Conservation (phyloP, 306 rosid species). For the Hylodesmum podocarpum region DNA sequence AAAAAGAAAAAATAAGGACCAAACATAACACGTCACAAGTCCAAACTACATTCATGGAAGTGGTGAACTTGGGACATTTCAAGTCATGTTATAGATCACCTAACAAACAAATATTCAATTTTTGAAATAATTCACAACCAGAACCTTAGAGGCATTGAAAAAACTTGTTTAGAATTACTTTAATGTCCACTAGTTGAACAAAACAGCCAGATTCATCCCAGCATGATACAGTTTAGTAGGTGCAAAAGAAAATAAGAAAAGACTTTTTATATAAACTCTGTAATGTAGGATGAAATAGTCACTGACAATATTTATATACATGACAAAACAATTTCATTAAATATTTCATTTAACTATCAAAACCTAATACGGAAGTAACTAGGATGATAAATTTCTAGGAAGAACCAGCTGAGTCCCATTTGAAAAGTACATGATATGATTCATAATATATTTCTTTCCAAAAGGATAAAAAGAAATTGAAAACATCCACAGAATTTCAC, state of each 20-base stretch:
- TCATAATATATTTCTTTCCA: not conserved
- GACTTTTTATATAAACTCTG: not conserved
- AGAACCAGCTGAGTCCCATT: not conserved
- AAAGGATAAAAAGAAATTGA: not conserved
- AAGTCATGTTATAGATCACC: not conserved
- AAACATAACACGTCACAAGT: not conserved
- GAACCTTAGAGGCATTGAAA: not conserved
- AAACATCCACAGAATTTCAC: not conserved
- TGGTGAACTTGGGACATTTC: not conserved
- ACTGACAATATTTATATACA: not conserved
- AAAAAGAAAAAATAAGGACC: not conserved
- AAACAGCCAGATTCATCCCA: not conserved
- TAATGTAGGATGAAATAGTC: not conserved
- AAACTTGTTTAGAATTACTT: not conserved
- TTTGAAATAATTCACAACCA: slow-evolving; percentile 2
- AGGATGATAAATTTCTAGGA: not conserved
- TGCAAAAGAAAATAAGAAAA: not conserved
- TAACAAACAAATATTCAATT: not conserved
- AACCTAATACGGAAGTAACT: not conserved
- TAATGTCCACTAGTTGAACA: not conserved
- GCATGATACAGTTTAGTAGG: not conserved
- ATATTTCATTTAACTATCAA: not conserved
- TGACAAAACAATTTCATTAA: slow-evolving; percentile 15
- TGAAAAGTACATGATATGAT: not conserved
- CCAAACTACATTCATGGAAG: not conserved